Evolutionary conservation across 169 alveolate genomes (phyloP), one percentile per base, ranked within the genome.

Genomic region (Fabrea salina): DNA sequence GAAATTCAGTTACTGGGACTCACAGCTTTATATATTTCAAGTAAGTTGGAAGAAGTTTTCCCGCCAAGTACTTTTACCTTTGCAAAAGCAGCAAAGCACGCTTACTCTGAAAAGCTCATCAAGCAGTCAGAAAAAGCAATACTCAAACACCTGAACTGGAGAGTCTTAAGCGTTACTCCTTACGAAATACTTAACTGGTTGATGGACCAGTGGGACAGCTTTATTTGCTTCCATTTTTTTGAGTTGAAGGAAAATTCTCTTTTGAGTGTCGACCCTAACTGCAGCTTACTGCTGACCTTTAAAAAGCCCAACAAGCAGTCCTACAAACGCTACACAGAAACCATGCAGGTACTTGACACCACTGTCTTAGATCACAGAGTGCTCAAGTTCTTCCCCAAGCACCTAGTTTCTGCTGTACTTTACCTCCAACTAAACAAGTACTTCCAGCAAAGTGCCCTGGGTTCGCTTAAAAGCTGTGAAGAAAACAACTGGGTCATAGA

Each of bases 171-270:
- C n/a, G 84, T 86, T 6, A 84, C 95, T 13, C 58, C 54, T 4
- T 77, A 79, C 22, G 54, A 78, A 57, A 85, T 91, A 90, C 51
- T 85, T 6, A 76, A 77, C 64, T 80, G 83, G 79, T 79, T 72
- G 35, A 86, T 82, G 74, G 79, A 75, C 13, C 78, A 84, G 51
- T 89, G 95, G 95, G 95, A 89, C 53, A 74, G 79, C 35, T 84
- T 66, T 49, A 81, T 77, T 13, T 39, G 53, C 30, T 32, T 67
- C 40, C 79, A 82, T 27, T 74, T 80, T 27, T 44, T 16, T 44
- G 53, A 44, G 53, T 16, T 44, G 53, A 16, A 44, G 16, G 11
- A 11, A 11, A 44, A 16, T 11, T 16, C 22, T n/a, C n/a, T n/a
- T n/a, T n/a, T n/a, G n/a, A n/a, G n/a, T n/a, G n/a, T n/a, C n/a